Evolutionary conservation across 345 rosid genomes (phyloP).

Genomic region (Gossypium raimondii): DNA sequence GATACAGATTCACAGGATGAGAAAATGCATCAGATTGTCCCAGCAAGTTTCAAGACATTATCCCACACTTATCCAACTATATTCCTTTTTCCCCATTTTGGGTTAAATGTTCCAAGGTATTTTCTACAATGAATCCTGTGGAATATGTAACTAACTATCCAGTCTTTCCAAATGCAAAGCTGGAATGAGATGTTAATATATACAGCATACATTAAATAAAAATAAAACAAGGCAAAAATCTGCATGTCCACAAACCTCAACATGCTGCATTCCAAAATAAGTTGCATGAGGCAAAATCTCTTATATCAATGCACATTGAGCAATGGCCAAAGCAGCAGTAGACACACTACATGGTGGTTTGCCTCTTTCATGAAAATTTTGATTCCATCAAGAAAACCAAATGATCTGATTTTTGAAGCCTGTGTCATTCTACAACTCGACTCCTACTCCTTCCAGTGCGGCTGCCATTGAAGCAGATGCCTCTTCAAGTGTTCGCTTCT

Average conservation of each 20-base stretch:
- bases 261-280: conserved; percentile 2
- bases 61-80: background rate
- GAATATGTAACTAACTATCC: conserved; percentile 21
- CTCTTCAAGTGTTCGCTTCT: conserved; percentile 89
- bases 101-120: conserved; percentile 14
- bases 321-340: background rate
- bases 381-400: conserved; percentile 1
- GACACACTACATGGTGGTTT: background rate
- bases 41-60: background rate
- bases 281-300: background rate
- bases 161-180: conserved; percentile 24
- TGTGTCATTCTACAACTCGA: conserved; percentile 26
- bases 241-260: background rate
- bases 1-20: no score
- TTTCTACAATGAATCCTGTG: conserved; percentile 21
- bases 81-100: background rate
- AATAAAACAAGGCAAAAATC: conserved; percentile 4
- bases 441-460: conserved; percentile 67
- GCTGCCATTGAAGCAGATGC: conserved; percentile 96
- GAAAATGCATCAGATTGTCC: background rate
- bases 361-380: background rate
- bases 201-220: conserved; percentile 12
- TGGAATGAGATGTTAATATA: conserved; percentile 15
- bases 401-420: background rate
- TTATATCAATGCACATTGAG: background rate